Evolutionary conservation across 352 stramenopile species (phyloP), one percentile per base, ranked within the genome.

Genomic region (Thalassiosira sp.): DNA sequence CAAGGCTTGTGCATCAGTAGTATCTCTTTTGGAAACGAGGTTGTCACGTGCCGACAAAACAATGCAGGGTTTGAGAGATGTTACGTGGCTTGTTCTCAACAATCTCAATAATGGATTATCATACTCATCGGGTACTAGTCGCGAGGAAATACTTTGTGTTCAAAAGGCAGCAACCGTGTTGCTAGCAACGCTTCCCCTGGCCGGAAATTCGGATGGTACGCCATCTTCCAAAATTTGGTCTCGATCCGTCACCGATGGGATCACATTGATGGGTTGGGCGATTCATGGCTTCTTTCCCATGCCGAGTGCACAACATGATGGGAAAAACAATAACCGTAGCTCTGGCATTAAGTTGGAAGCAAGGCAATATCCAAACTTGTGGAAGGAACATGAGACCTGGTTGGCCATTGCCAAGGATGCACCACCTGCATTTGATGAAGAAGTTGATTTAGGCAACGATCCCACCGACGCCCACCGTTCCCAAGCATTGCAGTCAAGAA

Each of bases 11-110:
- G 54, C 70, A 45, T 84, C 71, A 0, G 27, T 88, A 0, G 52
- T 88, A n/a, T 81, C 31, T 31, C 45, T 90, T 2, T 78, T 88
- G 59, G 70, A 74, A 54, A 87, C 73, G 37, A 86, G 76, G 51
- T 60, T 88, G 27, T 83, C 81, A 22, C 56, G 79, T 16, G 69
- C 67, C 24, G 70, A 72, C 2, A 66, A 53, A 8, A 64, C 83
- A 5, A 24, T 88, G 2, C 46, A 46, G 0, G 65, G 62, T 13
- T 49, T 90, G 8, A 48, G 42, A 40, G 53, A 52, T 24, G 37
- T 31, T 2, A 11, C 57, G n/a, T 86, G 72, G 76, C 15, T 54
- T 15, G 48, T 80, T 18, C 37, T 87, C 10, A 64, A 76, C 40
- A 63, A 72, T 10, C 25, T 58, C 5, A 16, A 37, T n/a, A n/a